A percentile compares a stretch with the other conserved stretches of the same genome.
These are phyloP conservation scores for Diaporthe humulicola DNA, from an alignment of 2,329 filamentous ascomycete genomes.

Conservation along the genomic window DNA sequence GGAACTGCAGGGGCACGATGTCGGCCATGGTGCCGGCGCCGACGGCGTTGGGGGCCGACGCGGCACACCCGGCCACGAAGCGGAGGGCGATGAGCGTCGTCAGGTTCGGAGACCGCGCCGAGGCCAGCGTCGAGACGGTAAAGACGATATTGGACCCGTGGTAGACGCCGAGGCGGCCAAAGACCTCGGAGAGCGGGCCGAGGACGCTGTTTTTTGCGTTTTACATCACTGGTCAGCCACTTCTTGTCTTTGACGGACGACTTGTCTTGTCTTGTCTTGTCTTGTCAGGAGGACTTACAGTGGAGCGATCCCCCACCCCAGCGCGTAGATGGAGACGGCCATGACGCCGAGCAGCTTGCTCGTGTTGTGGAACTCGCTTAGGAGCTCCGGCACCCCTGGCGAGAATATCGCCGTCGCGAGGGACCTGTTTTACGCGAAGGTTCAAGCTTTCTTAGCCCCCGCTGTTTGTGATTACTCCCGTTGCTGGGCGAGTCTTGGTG, in stretches of 20 bases:
- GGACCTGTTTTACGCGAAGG: not conserved
- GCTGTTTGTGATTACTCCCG: not conserved
- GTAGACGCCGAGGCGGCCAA: slow-evolving; percentile 58
- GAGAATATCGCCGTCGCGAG: slow-evolving; percentile 67
- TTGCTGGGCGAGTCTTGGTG: slow-evolving; percentile 7
- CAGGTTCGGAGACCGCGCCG: slow-evolving; percentile 54
- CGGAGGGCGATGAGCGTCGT: slow-evolving; percentile 62
- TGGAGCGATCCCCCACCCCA: slow-evolving; percentile 73
- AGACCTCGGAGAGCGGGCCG: slow-evolving; percentile 61
- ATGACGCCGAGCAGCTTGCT: slow-evolving; percentile 70
- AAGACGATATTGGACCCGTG: slow-evolving; percentile 55
- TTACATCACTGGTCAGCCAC: not conserved
- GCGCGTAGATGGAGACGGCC: slow-evolving; percentile 76
- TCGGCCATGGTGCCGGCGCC: slow-evolving; percentile 64
- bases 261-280: not conserved
- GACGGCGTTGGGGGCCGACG: slow-evolving; percentile 65
- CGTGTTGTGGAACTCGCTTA: slow-evolving; percentile 70
- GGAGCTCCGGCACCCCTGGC: slow-evolving; percentile 73
- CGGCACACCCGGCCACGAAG: slow-evolving; percentile 65
- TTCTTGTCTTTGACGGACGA: not conserved
- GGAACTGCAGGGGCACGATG: slow-evolving; percentile 49
- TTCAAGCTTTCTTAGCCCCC: slow-evolving; percentile 4
- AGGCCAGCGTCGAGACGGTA: slow-evolving; percentile 53
- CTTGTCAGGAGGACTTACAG: slow-evolving; percentile 44
- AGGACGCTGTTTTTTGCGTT: slow-evolving; percentile 16